These are phyloP conservation scores for Didymella pinodella DNA, from an alignment of 2,329 filamentous ascomycete species.

Conservation along the genomic window DNA sequence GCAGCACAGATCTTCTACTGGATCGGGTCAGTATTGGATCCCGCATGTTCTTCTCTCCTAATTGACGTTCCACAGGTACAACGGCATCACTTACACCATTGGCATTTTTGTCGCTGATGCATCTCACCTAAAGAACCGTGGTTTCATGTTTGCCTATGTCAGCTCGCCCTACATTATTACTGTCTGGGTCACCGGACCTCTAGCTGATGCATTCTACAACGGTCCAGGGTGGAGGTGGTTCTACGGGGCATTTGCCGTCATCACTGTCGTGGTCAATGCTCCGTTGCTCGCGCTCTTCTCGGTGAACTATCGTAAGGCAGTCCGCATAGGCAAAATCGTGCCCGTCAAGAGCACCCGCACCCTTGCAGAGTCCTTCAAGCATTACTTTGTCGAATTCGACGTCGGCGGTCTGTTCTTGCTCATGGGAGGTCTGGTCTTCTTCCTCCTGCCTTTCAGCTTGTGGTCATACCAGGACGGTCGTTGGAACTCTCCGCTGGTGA, in stretches of 20 bases:
- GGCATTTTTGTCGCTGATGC: constrained; percentile 73
- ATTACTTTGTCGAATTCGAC: constrained; percentile 71
- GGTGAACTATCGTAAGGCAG: constrained; percentile 66
- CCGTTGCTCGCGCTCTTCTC: constrained; percentile 68
- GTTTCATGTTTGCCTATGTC: constrained; percentile 64
- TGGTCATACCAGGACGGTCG: constrained; percentile 36
- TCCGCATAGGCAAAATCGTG: constrained; percentile 60
- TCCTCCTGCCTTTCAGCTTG: constrained; percentile 73
- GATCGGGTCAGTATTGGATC: constrained; percentile 57
- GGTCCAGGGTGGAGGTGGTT: constrained; percentile 69
- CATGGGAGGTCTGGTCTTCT: constrained; percentile 66
- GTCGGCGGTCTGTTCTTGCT: constrained; percentile 67
- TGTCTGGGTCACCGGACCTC: constrained; percentile 30
- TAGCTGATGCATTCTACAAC: constrained; percentile 51
- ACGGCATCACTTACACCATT: constrained; percentile 66
- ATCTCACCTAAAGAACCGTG: constrained; percentile 68
- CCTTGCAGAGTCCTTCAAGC: constrained; percentile 54
- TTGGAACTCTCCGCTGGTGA: constrained; percentile 49
- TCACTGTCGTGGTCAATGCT: constrained; percentile 66
- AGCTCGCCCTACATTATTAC: constrained; percentile 34
- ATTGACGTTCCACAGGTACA: constrained; percentile 26
- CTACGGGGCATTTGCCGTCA: constrained; percentile 70
- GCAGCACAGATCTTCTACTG: constrained; percentile 71
- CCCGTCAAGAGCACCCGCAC: constrained; percentile 56
- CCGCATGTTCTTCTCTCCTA: neutral